Base-by-base conservation (phyloP, 495 filamentous ascomycete species). In the Tuber borchii region DNA sequence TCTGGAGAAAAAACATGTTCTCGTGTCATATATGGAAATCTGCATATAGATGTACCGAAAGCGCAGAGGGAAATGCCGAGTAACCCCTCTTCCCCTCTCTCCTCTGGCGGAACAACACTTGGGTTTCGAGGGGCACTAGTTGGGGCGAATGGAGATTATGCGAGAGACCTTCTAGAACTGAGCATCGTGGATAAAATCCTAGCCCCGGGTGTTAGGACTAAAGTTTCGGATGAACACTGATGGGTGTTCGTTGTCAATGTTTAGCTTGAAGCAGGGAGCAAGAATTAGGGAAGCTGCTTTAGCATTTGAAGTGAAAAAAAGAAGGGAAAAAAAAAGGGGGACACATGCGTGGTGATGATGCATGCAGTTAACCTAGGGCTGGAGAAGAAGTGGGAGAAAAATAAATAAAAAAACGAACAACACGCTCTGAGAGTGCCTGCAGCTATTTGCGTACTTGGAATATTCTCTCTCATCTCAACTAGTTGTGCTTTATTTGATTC, bases 201-300 rank as follows among this genome's bases (percentile, higher is more conserved):
- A 16, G 48, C 44, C 39, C 70, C 69, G 45, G 42, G 76, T 34
- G 44, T 70, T 44, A 37, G 51, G 37, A 48, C 56, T 70, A 69
- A 44, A 51, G 46, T 79, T 75, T 79, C 78, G 77, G 78, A 79
- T 79, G 78, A 79, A 79, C 78, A 40, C 77, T 79, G 56, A 61
- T 79, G 43, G 39, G 70, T 75, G 44, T 72, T 79, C 69, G 72
- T 51, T 79, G 70, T 79, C 78, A 75, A 73, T 65, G 56, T 65
- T 65, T 65, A 65, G 56, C 56, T 65, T 26, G 56, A 34, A 65
- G 56, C 56, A 65, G 17, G 26, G 34, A 34, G 56, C 56, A 65
- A 65, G 26, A 65, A 31, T 65, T 65, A 65, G 56, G 56, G 56
- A 65, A 65, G 56, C 56, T 65, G 56, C 56, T 65, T 65, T 12